phyloP scores from a whole-genome alignment of 1,284 basidiomycete species.

The Pholiota adiposa region DNA sequence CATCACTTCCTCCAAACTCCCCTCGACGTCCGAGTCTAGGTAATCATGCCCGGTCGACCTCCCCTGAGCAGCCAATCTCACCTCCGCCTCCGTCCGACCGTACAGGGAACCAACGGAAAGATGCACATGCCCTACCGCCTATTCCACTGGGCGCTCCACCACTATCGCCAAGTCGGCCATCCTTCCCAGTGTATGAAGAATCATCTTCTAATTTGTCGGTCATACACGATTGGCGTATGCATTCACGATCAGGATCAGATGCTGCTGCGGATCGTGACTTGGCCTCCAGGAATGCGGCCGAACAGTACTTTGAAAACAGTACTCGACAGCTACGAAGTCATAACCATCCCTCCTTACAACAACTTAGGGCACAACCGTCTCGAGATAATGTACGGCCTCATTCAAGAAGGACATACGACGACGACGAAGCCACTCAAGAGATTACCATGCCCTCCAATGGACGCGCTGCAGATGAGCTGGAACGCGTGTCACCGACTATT shows the following conservation, averaged over 20 bases:
- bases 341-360: conserved; percentile 26
- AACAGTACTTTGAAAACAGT: conserved; percentile 41
- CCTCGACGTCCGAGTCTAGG: conserved; percentile 32
- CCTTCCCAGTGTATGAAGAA: conserved; percentile 45
- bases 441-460: conserved; percentile 14
- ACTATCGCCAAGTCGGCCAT: conserved; percentile 52
- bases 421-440: conserved; percentile 24
- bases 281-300: conserved; percentile 36
- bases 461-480: conserved; percentile 17
- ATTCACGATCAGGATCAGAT: conserved; percentile 55
- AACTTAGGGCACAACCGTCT: conserved; percentile 32
- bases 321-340: conserved; percentile 34
- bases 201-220: conserved; percentile 32
- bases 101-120: conserved; percentile 23
- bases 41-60: conserved; percentile 33
- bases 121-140: conserved; percentile 18
- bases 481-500: conserved; percentile 23
- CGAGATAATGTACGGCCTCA: conserved; percentile 27
- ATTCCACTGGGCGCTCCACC: conserved; percentile 39
- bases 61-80: conserved; percentile 31
- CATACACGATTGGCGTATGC: conserved; percentile 34
- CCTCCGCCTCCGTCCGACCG: conserved; percentile 21
- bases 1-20: conserved; percentile 31
- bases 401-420: conserved; percentile 20
- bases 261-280: conserved; percentile 53